Percentiles rank a stretch among this genome's conserved stretches.
Evolutionary conservation across 306 rosid species (phyloP).

Genomic region (Lathyrus tuberosus): DNA sequence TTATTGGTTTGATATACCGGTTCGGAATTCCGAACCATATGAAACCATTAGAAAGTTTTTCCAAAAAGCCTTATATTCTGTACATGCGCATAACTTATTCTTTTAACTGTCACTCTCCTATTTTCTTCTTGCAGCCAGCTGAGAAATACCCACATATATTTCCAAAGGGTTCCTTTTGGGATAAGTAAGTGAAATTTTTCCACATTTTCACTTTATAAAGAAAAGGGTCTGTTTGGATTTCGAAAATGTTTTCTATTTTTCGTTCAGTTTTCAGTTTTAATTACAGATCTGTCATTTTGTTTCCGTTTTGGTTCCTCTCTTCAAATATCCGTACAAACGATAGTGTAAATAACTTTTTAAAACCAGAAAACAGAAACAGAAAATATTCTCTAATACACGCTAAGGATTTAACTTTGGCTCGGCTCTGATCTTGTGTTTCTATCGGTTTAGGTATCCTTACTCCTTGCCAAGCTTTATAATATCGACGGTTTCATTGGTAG

Average conservation of each 20-base stretch:
- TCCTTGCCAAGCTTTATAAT: slow-evolving; percentile 46
- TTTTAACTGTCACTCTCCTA: too few species aligned
- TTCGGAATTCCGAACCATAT: too few species aligned
- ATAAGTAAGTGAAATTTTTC: background rate
- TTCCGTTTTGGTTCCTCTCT: background rate
- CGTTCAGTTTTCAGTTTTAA: background rate
- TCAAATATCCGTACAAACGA: background rate
- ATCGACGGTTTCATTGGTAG: slow-evolving; percentile 37
- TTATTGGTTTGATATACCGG: too few species aligned
- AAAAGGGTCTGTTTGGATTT: background rate
- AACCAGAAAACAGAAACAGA: background rate
- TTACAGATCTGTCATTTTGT: background rate
- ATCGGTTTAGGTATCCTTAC: slow-evolving; percentile 47
- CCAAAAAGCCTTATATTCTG: too few species aligned
- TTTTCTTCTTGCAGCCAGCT: background rate
- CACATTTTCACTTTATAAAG: background rate
- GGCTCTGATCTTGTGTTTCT: background rate
- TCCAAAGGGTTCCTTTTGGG: slow-evolving; percentile 19
- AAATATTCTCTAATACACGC: background rate
- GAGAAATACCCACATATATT: slow-evolving; percentile 20
- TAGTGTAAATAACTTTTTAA: background rate
- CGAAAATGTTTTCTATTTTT: background rate
- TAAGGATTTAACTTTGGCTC: background rate
- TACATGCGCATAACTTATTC: too few species aligned
- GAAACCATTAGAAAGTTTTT: too few species aligned